Evolutionary conservation across 345 rosid species (phyloP).

Genomic region (Limnanthes douglasii): DNA sequence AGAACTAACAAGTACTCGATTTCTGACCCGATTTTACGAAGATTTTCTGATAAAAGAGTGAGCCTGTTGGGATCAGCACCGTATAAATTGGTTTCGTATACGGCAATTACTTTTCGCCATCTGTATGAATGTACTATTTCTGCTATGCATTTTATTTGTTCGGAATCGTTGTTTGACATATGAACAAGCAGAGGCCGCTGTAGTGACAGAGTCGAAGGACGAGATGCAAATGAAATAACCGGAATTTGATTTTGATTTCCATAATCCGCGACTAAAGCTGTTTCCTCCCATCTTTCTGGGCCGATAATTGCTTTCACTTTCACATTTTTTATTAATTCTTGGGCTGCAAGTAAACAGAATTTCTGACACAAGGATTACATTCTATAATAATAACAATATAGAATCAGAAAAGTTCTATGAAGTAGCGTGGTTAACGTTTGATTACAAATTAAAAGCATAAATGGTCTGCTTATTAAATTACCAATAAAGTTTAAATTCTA

Average conservation of each 20-base stretch:
- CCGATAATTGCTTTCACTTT: conserved; percentile 26
- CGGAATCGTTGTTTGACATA: conserved; percentile 16
- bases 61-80: conserved; percentile 18
- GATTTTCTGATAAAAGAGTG: conserved; percentile 13
- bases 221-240: conserved; percentile 23
- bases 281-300: conserved; percentile 32
- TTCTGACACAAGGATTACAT: neutral
- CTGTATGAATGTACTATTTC: conserved; percentile 12
- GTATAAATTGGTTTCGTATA: conserved; percentile 23
- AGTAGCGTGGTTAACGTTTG: too few species aligned
- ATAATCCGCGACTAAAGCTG: conserved; percentile 23
- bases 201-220: conserved; percentile 5
- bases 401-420: too few species aligned
- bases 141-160: conserved; percentile 27
- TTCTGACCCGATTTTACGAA: conserved; percentile 21
- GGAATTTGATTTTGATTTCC: conserved; percentile 22
- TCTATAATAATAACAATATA: neutral
- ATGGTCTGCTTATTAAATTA: too few species aligned
- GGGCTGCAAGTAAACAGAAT: conserved; percentile 16
- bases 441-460: neutral
- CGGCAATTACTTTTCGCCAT: conserved; percentile 21
- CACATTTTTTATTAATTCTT: conserved; percentile 19
- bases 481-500: too few species aligned
- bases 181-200: conserved; percentile 27
- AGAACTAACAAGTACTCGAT: conserved; percentile 24